These are phyloP conservation scores for Podaxis sp. DNA, from an alignment of 768 basidiomycete genomes.

Conservation along the genomic window DNA sequence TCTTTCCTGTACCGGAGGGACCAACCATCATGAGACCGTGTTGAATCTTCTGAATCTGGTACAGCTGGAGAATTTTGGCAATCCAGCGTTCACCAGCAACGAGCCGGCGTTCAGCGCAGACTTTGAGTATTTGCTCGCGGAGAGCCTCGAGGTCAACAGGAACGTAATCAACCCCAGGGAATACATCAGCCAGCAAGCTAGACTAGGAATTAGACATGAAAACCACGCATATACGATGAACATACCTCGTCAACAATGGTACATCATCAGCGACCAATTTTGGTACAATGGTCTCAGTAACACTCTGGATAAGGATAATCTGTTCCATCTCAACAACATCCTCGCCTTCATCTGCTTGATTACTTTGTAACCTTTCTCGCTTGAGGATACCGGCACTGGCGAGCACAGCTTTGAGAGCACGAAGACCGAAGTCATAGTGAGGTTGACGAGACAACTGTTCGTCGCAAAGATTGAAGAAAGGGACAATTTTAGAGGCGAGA, in stretches of 20 bases:
- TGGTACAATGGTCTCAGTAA: slow-evolving; percentile 97
- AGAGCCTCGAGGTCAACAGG: slow-evolving; percentile 88
- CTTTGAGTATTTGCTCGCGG: slow-evolving; percentile 80
- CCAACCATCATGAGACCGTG: slow-evolving; percentile 99
- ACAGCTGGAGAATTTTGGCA: slow-evolving; percentile 93
- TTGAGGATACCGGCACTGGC: slow-evolving; percentile 98
- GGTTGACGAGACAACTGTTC: slow-evolving; percentile 97
- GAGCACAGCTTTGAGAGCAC: slow-evolving; percentile 94
- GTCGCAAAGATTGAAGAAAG: slow-evolving; percentile 98
- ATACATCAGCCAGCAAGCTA: slow-evolving; percentile 93
- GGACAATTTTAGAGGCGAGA: slow-evolving; percentile 97
- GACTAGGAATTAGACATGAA: slow-evolving; percentile 11
- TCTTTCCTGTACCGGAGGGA: slow-evolving; percentile 95
- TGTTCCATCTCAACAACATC: slow-evolving; percentile 64
- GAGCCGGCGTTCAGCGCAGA: slow-evolving; percentile 86
- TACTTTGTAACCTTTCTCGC: slow-evolving; percentile 74
- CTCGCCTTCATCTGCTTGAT: slow-evolving; percentile 39
- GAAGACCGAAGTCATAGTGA: slow-evolving; percentile 98
- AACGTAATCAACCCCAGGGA: slow-evolving; percentile 91
- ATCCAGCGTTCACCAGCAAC: slow-evolving; percentile 88
- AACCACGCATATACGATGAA: slow-evolving; percentile 3
- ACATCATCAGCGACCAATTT: slow-evolving; percentile 98
- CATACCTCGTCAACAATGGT: slow-evolving; percentile 86
- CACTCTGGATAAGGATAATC: slow-evolving; percentile 96
- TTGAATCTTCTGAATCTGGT: slow-evolving; percentile 99